Evolutionary conservation across 1,284 basidiomycete species (phyloP).

Genomic region (Apiotrichum gamsii): DNA sequence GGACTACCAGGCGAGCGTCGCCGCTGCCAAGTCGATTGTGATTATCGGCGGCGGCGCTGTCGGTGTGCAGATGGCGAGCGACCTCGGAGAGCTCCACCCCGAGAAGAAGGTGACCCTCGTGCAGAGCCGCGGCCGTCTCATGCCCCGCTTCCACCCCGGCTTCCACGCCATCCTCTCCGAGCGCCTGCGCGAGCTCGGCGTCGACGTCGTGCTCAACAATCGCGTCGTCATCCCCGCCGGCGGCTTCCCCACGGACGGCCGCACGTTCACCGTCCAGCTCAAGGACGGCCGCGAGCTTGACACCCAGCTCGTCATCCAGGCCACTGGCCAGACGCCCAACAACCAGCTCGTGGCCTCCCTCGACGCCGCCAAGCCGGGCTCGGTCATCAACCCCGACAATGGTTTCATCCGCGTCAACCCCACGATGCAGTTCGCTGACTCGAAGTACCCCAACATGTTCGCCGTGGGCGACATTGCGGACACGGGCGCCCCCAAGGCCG

Average conservation of each 20-base stretch:
- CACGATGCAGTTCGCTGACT: constrained; percentile 44
- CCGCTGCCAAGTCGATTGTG: constrained; percentile 24
- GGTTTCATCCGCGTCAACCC: constrained; percentile 42
- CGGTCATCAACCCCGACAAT: constrained; percentile 27
- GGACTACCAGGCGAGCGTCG: constrained; percentile 25
- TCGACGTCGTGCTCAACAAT: constrained; percentile 37
- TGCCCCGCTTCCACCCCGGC: constrained; percentile 56
- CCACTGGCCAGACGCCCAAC: constrained; percentile 49
- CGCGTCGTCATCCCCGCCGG: constrained; percentile 39
- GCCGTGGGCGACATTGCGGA: constrained; percentile 64
- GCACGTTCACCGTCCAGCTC: constrained; percentile 36
- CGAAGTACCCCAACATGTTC: constrained; percentile 56
- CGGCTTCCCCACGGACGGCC: constrained; percentile 37
- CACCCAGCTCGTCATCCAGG: constrained; percentile 26
- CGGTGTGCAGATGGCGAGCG: constrained; percentile 59
- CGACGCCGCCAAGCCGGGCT: background rate
- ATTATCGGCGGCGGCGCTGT: constrained; percentile 47
- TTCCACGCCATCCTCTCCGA: constrained; percentile 51
- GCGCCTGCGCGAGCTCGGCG: constrained; percentile 43
- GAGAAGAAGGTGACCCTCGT: constrained; percentile 59
- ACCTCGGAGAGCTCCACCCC: constrained; percentile 60
- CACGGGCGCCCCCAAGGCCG: constrained; percentile 62
- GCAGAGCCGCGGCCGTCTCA: constrained; percentile 57
- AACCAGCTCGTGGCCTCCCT: constrained; percentile 39
- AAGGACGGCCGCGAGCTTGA: constrained; percentile 33